Evolutionary conservation across 495 filamentous ascomycete species (phyloP).

Genomic region (Parathielavia hyrcaniae): DNA sequence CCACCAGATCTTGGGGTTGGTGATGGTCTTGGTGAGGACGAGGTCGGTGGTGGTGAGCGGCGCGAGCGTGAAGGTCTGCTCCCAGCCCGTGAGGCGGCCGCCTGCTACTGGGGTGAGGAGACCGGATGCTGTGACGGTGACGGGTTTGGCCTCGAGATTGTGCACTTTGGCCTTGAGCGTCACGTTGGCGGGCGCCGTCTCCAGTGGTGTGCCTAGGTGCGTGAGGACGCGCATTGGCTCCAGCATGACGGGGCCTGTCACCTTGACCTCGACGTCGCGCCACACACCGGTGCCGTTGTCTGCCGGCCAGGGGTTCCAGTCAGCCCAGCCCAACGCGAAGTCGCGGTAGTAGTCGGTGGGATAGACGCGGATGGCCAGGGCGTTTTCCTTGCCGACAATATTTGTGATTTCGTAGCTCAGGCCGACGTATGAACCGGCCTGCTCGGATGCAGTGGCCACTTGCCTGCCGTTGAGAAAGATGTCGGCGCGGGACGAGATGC

Average conservation of each 20-base stretch:
- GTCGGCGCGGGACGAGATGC: constrained; percentile 56
- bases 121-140: constrained; percentile 38
- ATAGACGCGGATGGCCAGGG: constrained; percentile 47
- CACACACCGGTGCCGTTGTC: constrained; percentile 57
- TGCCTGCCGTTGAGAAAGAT: constrained; percentile 54
- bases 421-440: constrained; percentile 54
- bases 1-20: constrained; percentile 45
- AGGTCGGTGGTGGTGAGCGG: constrained; percentile 35
- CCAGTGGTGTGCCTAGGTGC: constrained; percentile 31
- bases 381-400: constrained; percentile 40
- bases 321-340: constrained; percentile 54
- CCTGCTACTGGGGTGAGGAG: constrained; percentile 30
- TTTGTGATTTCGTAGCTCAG: constrained; percentile 49
- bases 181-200: constrained; percentile 34
- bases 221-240: constrained; percentile 47
- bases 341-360: constrained; percentile 56
- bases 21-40: constrained; percentile 34
- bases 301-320: constrained; percentile 60
- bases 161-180: constrained; percentile 43
- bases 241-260: constrained; percentile 50
- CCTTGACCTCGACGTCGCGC: constrained; percentile 54
- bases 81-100: constrained; percentile 24
- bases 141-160: constrained; percentile 42
- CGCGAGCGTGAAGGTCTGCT: constrained; percentile 34
- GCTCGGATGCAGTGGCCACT: constrained; percentile 43